Percentiles rank a stretch among this genome's conserved stretches.
These are phyloP conservation scores for Fusarium sp. DNA, from an alignment of 2,329 filamentous ascomycete species.

Conservation along the genomic window DNA sequence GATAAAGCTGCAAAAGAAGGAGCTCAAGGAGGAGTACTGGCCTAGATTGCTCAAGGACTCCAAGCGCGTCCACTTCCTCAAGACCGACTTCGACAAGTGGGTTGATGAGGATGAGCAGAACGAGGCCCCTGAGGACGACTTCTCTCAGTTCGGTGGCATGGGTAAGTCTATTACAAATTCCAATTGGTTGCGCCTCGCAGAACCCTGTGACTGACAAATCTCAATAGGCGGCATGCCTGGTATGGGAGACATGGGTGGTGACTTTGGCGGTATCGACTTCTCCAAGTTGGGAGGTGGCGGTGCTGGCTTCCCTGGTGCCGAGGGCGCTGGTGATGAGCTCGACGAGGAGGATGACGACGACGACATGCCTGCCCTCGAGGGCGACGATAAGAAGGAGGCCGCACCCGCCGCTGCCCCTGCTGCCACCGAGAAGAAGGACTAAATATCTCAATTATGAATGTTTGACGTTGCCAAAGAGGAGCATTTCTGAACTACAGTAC, in stretches of 20 bases:
- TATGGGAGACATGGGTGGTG: conserved; percentile 58
- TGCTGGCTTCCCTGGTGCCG: conserved; percentile 62
- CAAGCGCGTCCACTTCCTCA: conserved; percentile 92
- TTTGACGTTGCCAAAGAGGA: conserved; percentile 30
- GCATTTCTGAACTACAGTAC: conserved; percentile 32
- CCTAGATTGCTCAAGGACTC: conserved; percentile 89
- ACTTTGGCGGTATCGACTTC: conserved; percentile 91
- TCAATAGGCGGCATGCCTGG: conserved; percentile 62
- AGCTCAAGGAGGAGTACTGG: conserved; percentile 94
- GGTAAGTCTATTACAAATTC: conserved; percentile 53
- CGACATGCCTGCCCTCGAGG: conserved; percentile 86
- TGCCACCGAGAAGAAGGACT: conserved; percentile 53
- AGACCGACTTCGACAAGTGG: conserved; percentile 99
- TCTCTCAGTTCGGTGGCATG: conserved; percentile 73
- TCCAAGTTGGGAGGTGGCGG: conserved; percentile 80
- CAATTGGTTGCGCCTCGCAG: not conserved
- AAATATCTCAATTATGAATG: conserved; percentile 31
- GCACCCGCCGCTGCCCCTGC: conserved; percentile 40
- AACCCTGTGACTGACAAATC: not conserved
- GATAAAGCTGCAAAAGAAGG: conserved; percentile 96
- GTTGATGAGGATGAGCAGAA: conserved; percentile 99
- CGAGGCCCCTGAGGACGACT: conserved; percentile 83
- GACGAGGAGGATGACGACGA: conserved; percentile 73
- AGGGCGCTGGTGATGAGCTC: conserved; percentile 56
- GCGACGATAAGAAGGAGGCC: conserved; percentile 58